A percentile compares a stretch with the other conserved stretches of the same genome.
These are phyloP conservation scores for Gossypium longicalyx DNA, from an alignment of 345 rosid species.

Conservation along the genomic window DNA sequence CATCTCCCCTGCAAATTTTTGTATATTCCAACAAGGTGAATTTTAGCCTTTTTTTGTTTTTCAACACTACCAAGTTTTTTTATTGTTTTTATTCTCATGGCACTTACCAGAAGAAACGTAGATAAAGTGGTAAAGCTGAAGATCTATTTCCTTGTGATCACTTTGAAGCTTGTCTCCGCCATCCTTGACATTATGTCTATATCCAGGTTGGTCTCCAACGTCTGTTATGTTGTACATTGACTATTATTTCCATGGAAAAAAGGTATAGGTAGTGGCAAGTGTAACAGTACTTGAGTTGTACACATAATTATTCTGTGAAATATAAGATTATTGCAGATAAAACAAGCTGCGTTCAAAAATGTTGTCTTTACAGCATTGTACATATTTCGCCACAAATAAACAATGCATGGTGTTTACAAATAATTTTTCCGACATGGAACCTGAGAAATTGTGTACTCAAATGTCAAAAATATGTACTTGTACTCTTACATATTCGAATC, in stretches of 20 bases:
- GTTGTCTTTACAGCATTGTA: neutral
- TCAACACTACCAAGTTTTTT: conserved; percentile 2
- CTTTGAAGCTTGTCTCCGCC: neutral
- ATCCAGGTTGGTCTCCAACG: neutral
- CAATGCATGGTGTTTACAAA: neutral
- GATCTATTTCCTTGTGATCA: conserved; percentile 10
- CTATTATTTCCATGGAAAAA: neutral
- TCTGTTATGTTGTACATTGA: conserved; percentile 13
- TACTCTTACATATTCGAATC: no score
- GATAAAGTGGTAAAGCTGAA: conserved; percentile 16
- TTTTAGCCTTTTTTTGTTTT: conserved; percentile 18
- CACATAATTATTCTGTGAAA: conserved; percentile 8
- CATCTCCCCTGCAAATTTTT: conserved; percentile 13
- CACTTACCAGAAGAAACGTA: conserved; percentile 5
- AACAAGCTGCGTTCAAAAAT: neutral
- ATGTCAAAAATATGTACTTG: no score
- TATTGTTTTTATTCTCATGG: conserved; percentile 8
- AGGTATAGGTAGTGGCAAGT: neutral
- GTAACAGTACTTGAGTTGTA: conserved; percentile 3
- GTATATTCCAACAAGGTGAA: conserved; percentile 27
- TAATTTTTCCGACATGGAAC: neutral
- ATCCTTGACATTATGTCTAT: neutral
- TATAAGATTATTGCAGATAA: conserved; percentile 4
- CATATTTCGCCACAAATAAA: neutral
- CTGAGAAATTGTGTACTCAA: no score